Conservation (phyloP, 495 filamentous ascomycete species). For the Penicillium goetzii region DNA sequence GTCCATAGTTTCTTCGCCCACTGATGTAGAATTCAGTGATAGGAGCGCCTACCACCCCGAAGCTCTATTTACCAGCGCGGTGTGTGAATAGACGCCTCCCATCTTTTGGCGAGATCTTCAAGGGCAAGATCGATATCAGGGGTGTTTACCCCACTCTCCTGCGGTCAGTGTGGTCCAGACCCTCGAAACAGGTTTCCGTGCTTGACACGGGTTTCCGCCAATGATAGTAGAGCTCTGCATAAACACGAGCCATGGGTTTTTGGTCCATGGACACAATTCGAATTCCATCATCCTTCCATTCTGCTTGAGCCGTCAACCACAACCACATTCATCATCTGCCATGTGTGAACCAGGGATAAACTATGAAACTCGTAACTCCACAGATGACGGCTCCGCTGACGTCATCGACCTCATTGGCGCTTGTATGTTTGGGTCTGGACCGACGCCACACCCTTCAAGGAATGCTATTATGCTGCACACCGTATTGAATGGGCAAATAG, state of each 20-base stretch:
- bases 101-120: background rate
- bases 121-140: slow-evolving; percentile 1
- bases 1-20: background rate
- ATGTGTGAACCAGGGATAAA: background rate
- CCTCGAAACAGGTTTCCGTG: slow-evolving; percentile 3
- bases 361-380: background rate
- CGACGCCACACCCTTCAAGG: background rate
- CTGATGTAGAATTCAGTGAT: background rate
- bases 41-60: background rate
- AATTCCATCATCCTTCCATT: background rate
- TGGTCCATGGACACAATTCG: background rate
- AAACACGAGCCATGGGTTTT: background rate
- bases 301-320: slow-evolving; percentile 2
- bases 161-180: background rate
- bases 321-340: background rate
- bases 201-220: background rate
- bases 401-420: background rate
- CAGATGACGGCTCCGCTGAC: background rate
- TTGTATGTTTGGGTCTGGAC: background rate
- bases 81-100: background rate
- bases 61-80: background rate
- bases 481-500: background rate
- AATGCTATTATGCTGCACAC: background rate
- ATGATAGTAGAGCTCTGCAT: background rate
- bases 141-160: background rate